Conservation (phyloP, 164 flowering plant species). For the Umbellularia californica region DNA sequence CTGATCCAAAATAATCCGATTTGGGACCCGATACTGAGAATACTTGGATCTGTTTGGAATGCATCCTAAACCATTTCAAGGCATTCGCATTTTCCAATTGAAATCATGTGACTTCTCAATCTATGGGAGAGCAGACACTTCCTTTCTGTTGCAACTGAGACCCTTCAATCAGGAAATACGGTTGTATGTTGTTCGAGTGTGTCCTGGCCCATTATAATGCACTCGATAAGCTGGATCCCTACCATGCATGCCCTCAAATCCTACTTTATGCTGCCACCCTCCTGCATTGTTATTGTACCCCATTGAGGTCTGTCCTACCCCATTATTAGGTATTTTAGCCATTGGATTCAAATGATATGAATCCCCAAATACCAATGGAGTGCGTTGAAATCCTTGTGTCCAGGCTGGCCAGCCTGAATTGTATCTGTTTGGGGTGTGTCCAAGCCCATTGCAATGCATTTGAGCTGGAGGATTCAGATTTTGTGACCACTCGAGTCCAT, state of each 20-base stretch:
- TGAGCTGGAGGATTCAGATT: constrained; percentile 1
- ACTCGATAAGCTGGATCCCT: neutral
- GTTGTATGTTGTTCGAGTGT: neutral
- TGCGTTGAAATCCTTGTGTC: neutral
- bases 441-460: neutral
- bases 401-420: neutral
- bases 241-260: neutral
- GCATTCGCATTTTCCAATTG: too few species aligned
- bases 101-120: too few species aligned
- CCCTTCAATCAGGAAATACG: too few species aligned
- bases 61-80: too few species aligned
- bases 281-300: neutral
- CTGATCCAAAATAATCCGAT: too few species aligned
- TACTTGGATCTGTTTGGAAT: too few species aligned
- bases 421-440: neutral
- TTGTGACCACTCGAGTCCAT: neutral
- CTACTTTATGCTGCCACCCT: neutral
- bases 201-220: neutral
- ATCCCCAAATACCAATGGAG: neutral
- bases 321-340: neutral
- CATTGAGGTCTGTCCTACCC: neutral
- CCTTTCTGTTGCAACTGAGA: too few species aligned
- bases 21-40: too few species aligned
- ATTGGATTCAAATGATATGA: neutral
- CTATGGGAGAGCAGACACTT: too few species aligned